Evolutionary conservation across 1,284 basidiomycete genomes (phyloP).

Genomic region (Leccinum discolor): DNA sequence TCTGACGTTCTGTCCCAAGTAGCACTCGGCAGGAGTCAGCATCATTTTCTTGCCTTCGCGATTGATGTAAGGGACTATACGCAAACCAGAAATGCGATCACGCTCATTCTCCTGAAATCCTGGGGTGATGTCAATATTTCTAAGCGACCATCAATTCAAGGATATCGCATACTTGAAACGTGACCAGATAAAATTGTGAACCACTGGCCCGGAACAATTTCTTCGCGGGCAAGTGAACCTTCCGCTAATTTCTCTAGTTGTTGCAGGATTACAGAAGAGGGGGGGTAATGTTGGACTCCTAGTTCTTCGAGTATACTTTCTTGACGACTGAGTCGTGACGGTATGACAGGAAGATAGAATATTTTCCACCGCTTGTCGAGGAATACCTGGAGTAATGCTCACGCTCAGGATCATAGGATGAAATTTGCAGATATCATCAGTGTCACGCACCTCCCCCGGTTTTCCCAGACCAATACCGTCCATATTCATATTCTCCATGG

Average conservation of each 20-base stretch:
- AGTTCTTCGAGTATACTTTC: conserved; percentile 60
- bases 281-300: conserved; percentile 72
- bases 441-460: conserved; percentile 61
- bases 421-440: background rate
- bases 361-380: conserved; percentile 66
- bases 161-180: background rate
- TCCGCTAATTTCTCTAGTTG: conserved; percentile 38
- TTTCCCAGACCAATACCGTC: conserved; percentile 46
- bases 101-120: too few species aligned
- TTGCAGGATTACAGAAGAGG: conserved; percentile 59
- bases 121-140: background rate
- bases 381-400: conserved; percentile 56
- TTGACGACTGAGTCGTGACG: conserved; percentile 41
- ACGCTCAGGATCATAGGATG: background rate
- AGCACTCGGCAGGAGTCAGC: too few species aligned
- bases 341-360: conserved; percentile 72
- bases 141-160: background rate
- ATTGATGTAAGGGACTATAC: too few species aligned
- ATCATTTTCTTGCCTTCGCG: too few species aligned
- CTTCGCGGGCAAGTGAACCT: background rate
- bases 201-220: background rate
- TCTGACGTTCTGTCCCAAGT: too few species aligned
- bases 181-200: background rate
- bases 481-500: conserved; percentile 34
- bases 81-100: too few species aligned